Percentiles rank a stretch among this genome's conserved stretches.
Conservation (phyloP, 805 yeast genomes). For the Ogataea dorogensis region DNA sequence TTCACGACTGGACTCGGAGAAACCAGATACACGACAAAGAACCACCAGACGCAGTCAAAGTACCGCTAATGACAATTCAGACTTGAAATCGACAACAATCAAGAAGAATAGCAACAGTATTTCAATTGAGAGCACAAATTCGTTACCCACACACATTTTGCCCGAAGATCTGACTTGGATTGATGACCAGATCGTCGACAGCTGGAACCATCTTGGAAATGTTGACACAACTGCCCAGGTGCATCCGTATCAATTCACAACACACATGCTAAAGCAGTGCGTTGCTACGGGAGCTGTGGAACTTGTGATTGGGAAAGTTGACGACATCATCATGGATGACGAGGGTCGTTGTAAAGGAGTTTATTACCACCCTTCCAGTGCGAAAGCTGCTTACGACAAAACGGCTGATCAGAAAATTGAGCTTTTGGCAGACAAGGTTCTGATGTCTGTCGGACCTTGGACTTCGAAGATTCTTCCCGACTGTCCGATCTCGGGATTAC, state of each 20-base stretch:
- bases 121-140: constrained; percentile 28
- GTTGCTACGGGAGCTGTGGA: constrained; percentile 82
- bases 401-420: constrained; percentile 38
- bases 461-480: constrained; percentile 85
- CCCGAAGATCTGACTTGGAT: constrained; percentile 82
- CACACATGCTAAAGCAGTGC: constrained; percentile 73
- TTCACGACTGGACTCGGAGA: constrained; percentile 9
- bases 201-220: constrained; percentile 81
- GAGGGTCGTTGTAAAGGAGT: constrained; percentile 74
- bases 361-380: constrained; percentile 46
- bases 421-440: constrained; percentile 70
- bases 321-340: constrained; percentile 59
- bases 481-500: constrained; percentile 89
- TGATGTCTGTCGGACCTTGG: constrained; percentile 95
- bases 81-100: constrained; percentile 29
- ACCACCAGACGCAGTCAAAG: constrained; percentile 8
- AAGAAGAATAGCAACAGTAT: constrained; percentile 38
- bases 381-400: constrained; percentile 35
- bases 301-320: constrained; percentile 80
- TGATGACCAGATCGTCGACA: constrained; percentile 56
- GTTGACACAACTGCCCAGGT: constrained; percentile 92
- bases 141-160: constrained; percentile 26
- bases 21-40: constrained; percentile 3
- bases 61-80: constrained; percentile 8
- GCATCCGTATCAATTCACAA: constrained; percentile 94